Conservation (phyloP, 768 basidiomycete species). For the Panaeolus cyanescens region DNA sequence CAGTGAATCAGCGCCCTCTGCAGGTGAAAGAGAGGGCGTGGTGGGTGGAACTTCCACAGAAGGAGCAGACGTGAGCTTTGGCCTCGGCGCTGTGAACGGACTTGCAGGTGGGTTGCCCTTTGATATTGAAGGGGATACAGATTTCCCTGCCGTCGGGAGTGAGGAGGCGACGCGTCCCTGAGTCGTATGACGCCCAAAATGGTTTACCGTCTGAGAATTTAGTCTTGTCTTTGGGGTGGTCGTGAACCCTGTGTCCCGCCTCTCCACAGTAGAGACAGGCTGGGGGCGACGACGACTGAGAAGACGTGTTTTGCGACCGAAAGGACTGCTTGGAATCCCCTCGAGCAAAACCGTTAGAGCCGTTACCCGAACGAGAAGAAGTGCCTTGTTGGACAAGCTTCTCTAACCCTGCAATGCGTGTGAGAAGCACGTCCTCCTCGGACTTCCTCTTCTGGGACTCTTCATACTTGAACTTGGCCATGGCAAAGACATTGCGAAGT, state of each 20-base stretch:
- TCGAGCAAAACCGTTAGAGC: not conserved
- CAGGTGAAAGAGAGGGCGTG: slow-evolving; percentile 26
- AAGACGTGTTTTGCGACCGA: not conserved
- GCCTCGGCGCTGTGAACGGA: slow-evolving; percentile 11
- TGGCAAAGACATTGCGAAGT: not conserved
- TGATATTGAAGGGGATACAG: slow-evolving; percentile 24
- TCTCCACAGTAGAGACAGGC: slow-evolving; percentile 23
- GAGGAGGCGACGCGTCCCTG: slow-evolving; percentile 4
- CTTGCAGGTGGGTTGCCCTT: slow-evolving; percentile 5
- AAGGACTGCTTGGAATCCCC: not conserved
- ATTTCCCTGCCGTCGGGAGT: slow-evolving; percentile 14
- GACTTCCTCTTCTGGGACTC: not conserved
- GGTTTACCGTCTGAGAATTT: slow-evolving; percentile 11
- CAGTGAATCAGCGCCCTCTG: slow-evolving; percentile 6
- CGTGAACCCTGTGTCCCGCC: slow-evolving; percentile 15
- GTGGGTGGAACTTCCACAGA: slow-evolving; percentile 27
- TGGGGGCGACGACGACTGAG: slow-evolving; percentile 9
- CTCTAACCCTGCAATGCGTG: not conserved
- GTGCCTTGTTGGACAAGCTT: not conserved
- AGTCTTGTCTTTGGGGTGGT: slow-evolving; percentile 9
- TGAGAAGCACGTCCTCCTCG: not conserved
- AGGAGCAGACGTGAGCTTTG: slow-evolving; percentile 29
- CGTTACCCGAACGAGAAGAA: not conserved
- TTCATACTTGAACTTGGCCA: not conserved
- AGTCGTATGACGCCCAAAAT: slow-evolving; percentile 9